These are phyloP conservation scores for Polyporus arcularius DNA, from an alignment of 768 basidiomycete species.

Conservation along the genomic window DNA sequence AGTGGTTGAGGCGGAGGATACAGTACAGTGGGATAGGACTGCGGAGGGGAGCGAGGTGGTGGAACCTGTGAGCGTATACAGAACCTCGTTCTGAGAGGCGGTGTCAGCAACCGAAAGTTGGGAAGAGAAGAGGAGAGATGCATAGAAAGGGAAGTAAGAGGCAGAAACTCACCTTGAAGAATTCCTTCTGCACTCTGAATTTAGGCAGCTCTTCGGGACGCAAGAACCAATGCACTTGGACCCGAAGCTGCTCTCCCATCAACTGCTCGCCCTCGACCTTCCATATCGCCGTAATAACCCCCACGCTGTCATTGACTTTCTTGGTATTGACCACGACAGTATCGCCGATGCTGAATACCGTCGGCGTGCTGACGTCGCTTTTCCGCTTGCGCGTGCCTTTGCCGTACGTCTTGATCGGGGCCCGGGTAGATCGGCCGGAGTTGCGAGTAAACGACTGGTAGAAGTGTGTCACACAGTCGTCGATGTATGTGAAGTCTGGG, in stretches of 20 bases:
- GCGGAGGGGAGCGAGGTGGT: slow-evolving; percentile 54
- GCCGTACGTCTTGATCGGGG: not conserved
- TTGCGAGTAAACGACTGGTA: not conserved
- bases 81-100: slow-evolving; percentile 66
- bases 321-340: slow-evolving; percentile 59
- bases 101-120: no score
- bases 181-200: slow-evolving; percentile 59
- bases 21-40: slow-evolving; percentile 31
- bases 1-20: not conserved
- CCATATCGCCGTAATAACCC: slow-evolving; percentile 73
- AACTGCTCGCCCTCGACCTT: slow-evolving; percentile 40
- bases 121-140: no score
- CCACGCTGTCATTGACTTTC: slow-evolving; percentile 56
- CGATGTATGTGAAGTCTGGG: not conserved
- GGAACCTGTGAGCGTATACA: slow-evolving; percentile 58
- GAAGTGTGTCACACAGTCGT: not conserved
- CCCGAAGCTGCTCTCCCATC: slow-evolving; percentile 45
- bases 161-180: slow-evolving; percentile 23
- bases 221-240: slow-evolving; percentile 77
- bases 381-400: not conserved
- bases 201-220: slow-evolving; percentile 62
- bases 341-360: slow-evolving; percentile 57
- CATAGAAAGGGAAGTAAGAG: no score
- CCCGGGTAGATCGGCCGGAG: not conserved
- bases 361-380: not conserved